A percentile compares a stretch with the other conserved stretches of the same genome.
phyloP scores from a whole-genome alignment of 2,329 filamentous ascomycete species.

The Zymoseptoria crescenta region DNA sequence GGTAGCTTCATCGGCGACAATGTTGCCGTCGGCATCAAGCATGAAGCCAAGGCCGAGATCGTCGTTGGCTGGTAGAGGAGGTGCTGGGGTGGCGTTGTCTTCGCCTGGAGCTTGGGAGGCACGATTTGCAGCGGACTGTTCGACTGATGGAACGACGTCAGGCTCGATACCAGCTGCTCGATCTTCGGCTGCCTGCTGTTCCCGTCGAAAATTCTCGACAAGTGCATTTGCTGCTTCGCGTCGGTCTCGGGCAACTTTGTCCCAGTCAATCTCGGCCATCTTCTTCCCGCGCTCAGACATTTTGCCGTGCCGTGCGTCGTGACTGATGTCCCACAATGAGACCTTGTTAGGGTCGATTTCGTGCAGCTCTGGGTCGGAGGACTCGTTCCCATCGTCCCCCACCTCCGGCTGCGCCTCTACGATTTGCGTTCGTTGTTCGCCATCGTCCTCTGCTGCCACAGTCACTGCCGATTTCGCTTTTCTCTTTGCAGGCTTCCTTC shows the following conservation, averaged over 20 bases:
- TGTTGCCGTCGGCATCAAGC: conserved; percentile 59
- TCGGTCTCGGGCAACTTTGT: conserved; percentile 39
- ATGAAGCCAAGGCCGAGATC: conserved; percentile 36
- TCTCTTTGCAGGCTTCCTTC: conserved; percentile 6
- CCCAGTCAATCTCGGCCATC: conserved; percentile 59
- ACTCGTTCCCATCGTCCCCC: conserved; percentile 15
- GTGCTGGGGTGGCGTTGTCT: neutral
- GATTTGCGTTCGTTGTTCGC: neutral
- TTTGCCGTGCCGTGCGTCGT: conserved; percentile 53
- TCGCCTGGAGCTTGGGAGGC: conserved; percentile 12
- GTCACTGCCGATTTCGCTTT: neutral
- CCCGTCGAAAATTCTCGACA: conserved; percentile 7
- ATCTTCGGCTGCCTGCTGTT: conserved; percentile 2
- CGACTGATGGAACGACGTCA: conserved; percentile 14
- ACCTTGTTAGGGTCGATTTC: conserved; percentile 57
- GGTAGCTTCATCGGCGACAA: conserved; percentile 62
- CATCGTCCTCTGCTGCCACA: neutral
- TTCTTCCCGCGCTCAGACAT: conserved; percentile 67
- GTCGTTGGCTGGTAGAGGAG: conserved; percentile 1
- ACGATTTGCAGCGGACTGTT: conserved; percentile 14
- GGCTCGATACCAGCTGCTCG: neutral
- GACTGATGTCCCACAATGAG: conserved; percentile 66
- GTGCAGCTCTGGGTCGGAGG: conserved; percentile 28
- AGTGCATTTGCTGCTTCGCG: conserved; percentile 31
- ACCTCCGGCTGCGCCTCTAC: conserved; percentile 3